A percentile compares a stretch with the other conserved stretches of the same genome.
phyloP scores from a whole-genome alignment of 2,329 filamentous ascomycete species.

The Pyrenochaeta sp. region DNA sequence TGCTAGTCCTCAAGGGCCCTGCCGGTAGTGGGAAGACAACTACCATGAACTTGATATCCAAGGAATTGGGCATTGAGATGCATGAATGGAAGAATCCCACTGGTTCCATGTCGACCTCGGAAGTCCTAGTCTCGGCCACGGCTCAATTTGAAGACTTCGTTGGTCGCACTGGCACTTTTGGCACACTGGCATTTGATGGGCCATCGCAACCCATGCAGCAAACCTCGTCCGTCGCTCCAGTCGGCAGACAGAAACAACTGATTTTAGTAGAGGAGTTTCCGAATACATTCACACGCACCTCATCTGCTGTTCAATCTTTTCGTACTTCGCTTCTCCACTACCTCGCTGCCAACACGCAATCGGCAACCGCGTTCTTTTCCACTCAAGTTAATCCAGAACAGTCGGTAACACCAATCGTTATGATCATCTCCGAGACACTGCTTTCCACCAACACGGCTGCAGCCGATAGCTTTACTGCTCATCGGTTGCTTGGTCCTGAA shows the following conservation, averaged over 20 bases:
- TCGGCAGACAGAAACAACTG: constrained; percentile 46
- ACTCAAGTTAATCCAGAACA: constrained; percentile 28
- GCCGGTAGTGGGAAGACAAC: constrained; percentile 94
- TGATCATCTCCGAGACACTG: constrained; percentile 91
- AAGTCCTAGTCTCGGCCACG: constrained; percentile 73
- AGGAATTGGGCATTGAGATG: constrained; percentile 77
- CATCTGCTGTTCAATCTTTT: constrained; percentile 60
- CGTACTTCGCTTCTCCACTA: constrained; percentile 77
- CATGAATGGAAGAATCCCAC: constrained; percentile 91
- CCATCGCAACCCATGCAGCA: constrained; percentile 18
- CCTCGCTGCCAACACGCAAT: constrained; percentile 71
- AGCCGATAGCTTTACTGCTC: constrained; percentile 90
- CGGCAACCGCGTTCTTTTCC: constrained; percentile 56
- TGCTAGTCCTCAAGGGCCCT: constrained; percentile 87
- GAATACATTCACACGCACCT: constrained; percentile 56
- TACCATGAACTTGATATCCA: constrained; percentile 78
- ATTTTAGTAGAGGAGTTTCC: constrained; percentile 61
- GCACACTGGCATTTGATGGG: constrained; percentile 66
- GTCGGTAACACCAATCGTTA: constrained; percentile 70
- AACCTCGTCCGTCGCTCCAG: constrained; percentile 15
- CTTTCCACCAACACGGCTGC: constrained; percentile 84
- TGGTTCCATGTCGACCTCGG: constrained; percentile 64
- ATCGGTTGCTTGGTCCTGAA: constrained; percentile 85
- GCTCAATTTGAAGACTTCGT: constrained; percentile 93
- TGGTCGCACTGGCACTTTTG: constrained; percentile 79